Base-by-base conservation (phyloP, 257 asterid genomes). In the Ilex asprella region DNA sequence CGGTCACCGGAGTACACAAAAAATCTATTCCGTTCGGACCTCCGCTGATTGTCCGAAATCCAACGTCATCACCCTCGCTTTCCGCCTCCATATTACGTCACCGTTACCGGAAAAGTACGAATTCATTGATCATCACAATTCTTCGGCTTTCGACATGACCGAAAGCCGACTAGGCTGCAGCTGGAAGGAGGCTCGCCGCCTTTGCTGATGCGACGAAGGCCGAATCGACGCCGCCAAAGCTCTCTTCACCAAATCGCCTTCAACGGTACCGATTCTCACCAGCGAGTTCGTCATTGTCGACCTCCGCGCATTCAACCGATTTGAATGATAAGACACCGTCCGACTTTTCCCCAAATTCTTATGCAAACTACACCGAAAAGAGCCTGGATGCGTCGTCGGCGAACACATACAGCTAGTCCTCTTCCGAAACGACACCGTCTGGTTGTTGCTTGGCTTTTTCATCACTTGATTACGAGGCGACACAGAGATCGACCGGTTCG, bases 371-470 rank as follows among this genome's bases (percentile, higher is more conserved):
- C 93, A 85, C 41, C 93, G 68, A 73, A 85, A 85, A 56, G 93
- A 85, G 11, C 93, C 93, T 9, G 93, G 89, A 72, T 85, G 93
- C 56, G 67, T 85, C 0, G 89, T 82, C 9, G 89, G 93, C 11
- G 93, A 79, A 66, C 93, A 85, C 89, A 74, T 69, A 44, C 93
- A 85, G 27, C 27, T 21, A 39, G 83, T 59, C 69, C 73, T 58
- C 80, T 65, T 84, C 77, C 35, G 76, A 52, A n/a, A 31, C 55
- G 62, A 32, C 62, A 8, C 39, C 30, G 49, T 15, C 30, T 59
- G 56, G 31, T 60, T 57, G 13, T 15, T 49, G 16, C 13, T 44
- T 12, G 1, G n/a, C 32, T 49, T 49, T 12, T 49, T 27, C 44
- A 16, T 63, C 56, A 58, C 67, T 12, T 50, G 80, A 30, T 55